phyloP scores from a whole-genome alignment of 495 filamentous ascomycete genomes.

The Penicillium silybi region DNA sequence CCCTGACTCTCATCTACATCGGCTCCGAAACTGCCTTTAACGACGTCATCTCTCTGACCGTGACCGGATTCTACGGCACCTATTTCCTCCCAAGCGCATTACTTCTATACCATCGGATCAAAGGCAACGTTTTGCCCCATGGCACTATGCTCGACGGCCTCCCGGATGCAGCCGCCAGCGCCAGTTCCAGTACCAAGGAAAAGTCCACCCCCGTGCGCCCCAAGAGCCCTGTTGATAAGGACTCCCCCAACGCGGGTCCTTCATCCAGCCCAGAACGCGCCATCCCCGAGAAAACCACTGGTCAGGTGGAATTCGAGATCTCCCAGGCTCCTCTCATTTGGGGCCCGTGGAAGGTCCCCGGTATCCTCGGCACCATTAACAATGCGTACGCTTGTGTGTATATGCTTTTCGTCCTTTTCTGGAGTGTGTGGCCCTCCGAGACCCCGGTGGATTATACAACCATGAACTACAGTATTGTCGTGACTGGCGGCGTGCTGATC shows the following conservation, averaged over 20 bases:
- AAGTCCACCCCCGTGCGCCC: constrained; percentile 12
- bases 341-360: constrained; percentile 41
- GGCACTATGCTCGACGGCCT: constrained; percentile 24
- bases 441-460: constrained; percentile 33
- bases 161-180: constrained; percentile 10
- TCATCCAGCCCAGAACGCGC: constrained; percentile 16
- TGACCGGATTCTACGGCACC: constrained; percentile 39
- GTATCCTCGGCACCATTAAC: constrained; percentile 33
- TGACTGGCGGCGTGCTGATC: constrained; percentile 30
- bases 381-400: constrained; percentile 38
- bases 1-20: constrained; percentile 48
- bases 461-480: constrained; percentile 45
- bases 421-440: constrained; percentile 39
- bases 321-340: constrained; percentile 25
- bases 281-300: constrained; percentile 6
- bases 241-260: constrained; percentile 1
- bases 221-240: constrained; percentile 10
- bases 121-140: constrained; percentile 23
- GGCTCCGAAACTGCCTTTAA: constrained; percentile 46
- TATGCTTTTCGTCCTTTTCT: constrained; percentile 37
- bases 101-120: constrained; percentile 37
- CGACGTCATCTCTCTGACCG: constrained; percentile 41
- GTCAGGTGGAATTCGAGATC: constrained; percentile 13
- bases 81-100: constrained; percentile 39
- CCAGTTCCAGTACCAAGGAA: constrained; percentile 7